phyloP scores from a whole-genome alignment of 179 eudicot genomes.

The Actinidia polygama region DNA sequence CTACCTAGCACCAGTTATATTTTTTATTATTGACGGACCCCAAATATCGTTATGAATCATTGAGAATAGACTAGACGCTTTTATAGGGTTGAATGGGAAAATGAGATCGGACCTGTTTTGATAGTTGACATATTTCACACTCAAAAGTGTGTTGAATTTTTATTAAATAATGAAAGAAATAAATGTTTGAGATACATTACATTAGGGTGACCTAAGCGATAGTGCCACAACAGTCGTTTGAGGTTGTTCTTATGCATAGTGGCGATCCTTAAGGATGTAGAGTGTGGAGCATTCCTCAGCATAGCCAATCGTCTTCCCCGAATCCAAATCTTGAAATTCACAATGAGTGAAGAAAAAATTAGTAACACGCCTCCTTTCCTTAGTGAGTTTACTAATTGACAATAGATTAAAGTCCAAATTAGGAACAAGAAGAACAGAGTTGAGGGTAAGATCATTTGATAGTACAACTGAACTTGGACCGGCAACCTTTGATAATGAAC shows the following conservation, averaged over 20 bases:
- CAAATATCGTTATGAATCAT: no score
- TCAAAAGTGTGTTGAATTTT: background rate
- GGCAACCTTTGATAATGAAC: no score
- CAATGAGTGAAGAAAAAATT: background rate
- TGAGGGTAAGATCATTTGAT: background rate
- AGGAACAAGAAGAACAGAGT: background rate
- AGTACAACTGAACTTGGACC: background rate
- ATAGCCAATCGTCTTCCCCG: background rate
- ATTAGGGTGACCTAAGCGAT: background rate
- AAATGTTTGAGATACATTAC: background rate
- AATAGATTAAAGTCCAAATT: conserved; percentile 1
- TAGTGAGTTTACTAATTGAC: background rate
- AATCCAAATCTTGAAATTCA: conserved; percentile 9
- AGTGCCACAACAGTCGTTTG: background rate
- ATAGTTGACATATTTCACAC: no score
- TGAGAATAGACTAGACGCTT: no score
- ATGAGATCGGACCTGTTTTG: no score
- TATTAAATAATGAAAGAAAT: background rate
- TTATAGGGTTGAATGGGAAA: no score
- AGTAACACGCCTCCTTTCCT: background rate
- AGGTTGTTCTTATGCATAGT: background rate
- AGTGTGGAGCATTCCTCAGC: background rate
- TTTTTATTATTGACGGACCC: no score
- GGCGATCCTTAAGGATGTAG: background rate
- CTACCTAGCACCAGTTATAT: no score